Evolutionary conservation across 345 rosid genomes (phyloP), one percentile per base, ranked within the genome.

Genomic region (Trapa incisa): DNA sequence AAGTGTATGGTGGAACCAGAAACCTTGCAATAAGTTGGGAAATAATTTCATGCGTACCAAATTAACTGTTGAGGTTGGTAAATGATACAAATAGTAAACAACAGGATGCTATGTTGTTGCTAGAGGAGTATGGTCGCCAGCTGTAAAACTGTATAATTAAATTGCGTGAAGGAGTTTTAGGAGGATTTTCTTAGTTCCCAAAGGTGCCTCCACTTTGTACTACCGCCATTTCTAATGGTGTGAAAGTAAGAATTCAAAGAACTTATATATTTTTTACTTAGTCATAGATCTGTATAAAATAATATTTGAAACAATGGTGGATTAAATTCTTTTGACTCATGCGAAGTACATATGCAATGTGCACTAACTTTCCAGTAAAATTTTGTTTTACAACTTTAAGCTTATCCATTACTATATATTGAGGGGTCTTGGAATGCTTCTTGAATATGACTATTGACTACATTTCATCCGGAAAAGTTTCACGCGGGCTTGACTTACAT

Each of bases 21-120:
- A n/a, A n/a, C n/a, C n/a, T 11, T 76, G 37, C 65, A 15, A 38
- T 10, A 1, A 71, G 76, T 14, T 82, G 79, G 61, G 90, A 89
- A 66, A 81, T 87, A 89, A 76, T 91, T 75, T n/a, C n/a, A 8
- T 94, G 99, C 75, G 96, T 91, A 22, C 99, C 97, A 5, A 71
- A 70, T 56, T 42, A 80, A 65, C 75, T 94, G 71, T 69, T 89
- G 70, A 72, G 65, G 6, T 82, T 89, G 13, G 84, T 75, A 66
- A 84, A 83, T 71, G 84, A 83, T 70, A 17, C 54, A 41, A 70
- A 58, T 17, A 69, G 75, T 1, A 82, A 85, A n/a, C 78, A 78
- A 66, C 96, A 87, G 73, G 99, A 94, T 67, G 99, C 80, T 5
- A 75, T 89, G 89, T 65, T 94, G 70, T 85, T 91, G 99, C 75